These are phyloP conservation scores for Pseudonectria foliicola DNA, from an alignment of 2,329 filamentous ascomycete genomes.

Conservation along the genomic window DNA sequence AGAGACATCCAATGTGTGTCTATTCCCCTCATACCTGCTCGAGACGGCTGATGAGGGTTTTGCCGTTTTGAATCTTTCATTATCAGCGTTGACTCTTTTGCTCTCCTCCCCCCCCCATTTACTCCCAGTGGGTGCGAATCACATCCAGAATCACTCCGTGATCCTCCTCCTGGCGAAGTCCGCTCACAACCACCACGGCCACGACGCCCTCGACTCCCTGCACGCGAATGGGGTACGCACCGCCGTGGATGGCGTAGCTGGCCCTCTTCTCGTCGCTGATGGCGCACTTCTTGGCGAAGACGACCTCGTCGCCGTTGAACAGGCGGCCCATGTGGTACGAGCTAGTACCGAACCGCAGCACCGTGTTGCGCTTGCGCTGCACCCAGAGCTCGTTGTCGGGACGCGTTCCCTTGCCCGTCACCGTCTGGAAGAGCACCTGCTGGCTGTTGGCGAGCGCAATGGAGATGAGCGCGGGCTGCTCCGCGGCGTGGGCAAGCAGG, in stretches of 20 bases:
- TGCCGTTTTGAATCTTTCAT: not conserved
- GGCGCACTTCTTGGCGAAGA: constrained; percentile 39
- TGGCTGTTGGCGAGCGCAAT: constrained; percentile 52
- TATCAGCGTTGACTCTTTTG: too few species aligned
- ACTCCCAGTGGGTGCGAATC: constrained; percentile 45
- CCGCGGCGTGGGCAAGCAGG: constrained; percentile 43
- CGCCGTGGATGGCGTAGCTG: constrained; percentile 67
- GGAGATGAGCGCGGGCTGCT: constrained; percentile 49
- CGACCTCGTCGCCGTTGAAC: constrained; percentile 54
- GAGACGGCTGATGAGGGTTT: too few species aligned
- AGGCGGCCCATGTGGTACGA: constrained; percentile 68
- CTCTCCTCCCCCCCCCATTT: not conserved
- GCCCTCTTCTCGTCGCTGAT: constrained; percentile 16
- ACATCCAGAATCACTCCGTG: constrained; percentile 69
- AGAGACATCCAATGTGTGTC: too few species aligned
- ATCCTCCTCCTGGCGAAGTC: constrained; percentile 69
- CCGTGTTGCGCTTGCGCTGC: constrained; percentile 62
- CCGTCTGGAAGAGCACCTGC: constrained; percentile 64
- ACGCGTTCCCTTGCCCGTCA: constrained; percentile 57
- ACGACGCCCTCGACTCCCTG: constrained; percentile 68
- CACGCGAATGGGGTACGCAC: constrained; percentile 66
- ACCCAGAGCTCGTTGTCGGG: constrained; percentile 71
- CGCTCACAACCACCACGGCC: constrained; percentile 68
- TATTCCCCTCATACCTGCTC: too few species aligned
- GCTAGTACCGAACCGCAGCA: constrained; percentile 61